Evolutionary conservation across 345 rosid species (phyloP), one percentile per base, ranked within the genome.

Genomic region (Geranium rotundifolium): DNA sequence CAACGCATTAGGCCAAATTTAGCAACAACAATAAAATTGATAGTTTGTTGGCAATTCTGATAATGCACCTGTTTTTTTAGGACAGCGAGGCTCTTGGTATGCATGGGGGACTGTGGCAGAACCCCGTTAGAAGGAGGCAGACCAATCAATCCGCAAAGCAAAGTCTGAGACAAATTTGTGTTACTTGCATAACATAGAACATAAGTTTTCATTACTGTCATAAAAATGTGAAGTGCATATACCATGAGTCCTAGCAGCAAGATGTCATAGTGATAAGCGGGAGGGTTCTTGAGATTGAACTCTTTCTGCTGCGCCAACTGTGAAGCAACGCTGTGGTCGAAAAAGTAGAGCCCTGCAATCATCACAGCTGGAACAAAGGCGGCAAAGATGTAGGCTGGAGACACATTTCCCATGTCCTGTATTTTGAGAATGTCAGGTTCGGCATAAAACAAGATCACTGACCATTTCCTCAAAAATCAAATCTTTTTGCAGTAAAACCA

Each of bases 91-190:
- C 97, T 90, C 71, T 90, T 90, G 9, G 93, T 82, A 68, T 91
- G 97, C 97, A 88, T 88, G 7, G 97, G 97, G 65, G 96, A 85
- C 60, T 91, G 96, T n/a, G 96, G 97, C 1, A 91, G 83, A 67
- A 91, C 96, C 30, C 97, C 91, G 39, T 91, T 88, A 1, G 90
- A 83, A 58, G 97, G 96, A 60, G 95, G 96, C 29, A 91, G 76
- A 4, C 96, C 91, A 14, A 86, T 50, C 71, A 91, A 68, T 59
- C 97, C 97, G 65, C 97, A 91, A 46, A 91, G 76, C 72, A 91
- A 68, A 29, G 91, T 84, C 97, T 91, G 80, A 30, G 62, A 60
- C 61, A 66, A 61, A 12, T 63, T 19, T 37, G 17, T 63, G 68
- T 16, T 29, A 27, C 27, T 23, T 23, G 2, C 27, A 23, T 23